Percentiles rank a stretch among this genome's conserved stretches.
These are phyloP conservation scores for Boletus smithii DNA, from an alignment of 1,284 basidiomycete species.

Conservation along the genomic window DNA sequence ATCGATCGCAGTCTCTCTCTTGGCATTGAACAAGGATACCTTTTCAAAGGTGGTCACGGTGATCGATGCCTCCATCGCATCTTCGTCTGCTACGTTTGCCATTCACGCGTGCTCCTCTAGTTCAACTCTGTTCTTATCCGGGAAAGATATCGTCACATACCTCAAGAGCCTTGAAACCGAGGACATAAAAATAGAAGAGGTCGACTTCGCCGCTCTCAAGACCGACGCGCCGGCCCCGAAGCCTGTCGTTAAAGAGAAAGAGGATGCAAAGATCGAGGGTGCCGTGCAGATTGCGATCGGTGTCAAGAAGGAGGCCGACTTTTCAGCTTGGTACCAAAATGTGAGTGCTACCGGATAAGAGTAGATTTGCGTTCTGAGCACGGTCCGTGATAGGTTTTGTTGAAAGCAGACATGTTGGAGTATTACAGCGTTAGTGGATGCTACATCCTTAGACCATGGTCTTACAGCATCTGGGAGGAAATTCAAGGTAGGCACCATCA, in stretches of 20 bases:
- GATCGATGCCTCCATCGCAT: constrained; percentile 73
- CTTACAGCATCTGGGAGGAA: constrained; percentile 94
- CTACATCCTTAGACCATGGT: constrained; percentile 98
- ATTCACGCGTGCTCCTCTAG: constrained; percentile 72
- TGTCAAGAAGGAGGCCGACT: constrained; percentile 93
- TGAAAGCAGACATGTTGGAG: constrained; percentile 99
- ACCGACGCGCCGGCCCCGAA: constrained; percentile 43
- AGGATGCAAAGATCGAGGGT: constrained; percentile 80
- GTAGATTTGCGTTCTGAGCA: constrained; percentile 4
- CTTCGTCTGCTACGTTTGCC: constrained; percentile 63
- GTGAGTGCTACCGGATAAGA: constrained; percentile 43
- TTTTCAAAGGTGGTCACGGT: constrained; percentile 78
- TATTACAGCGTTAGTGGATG: constrained; percentile 99
- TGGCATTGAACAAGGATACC: constrained; percentile 66
- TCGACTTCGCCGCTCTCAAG: constrained; percentile 72
- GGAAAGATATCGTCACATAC: constrained; percentile 71
- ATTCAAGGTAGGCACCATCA: constrained; percentile 77
- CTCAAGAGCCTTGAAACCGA: constrained; percentile 67
- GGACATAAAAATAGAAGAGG: constrained; percentile 59
- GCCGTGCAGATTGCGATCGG: constrained; percentile 90
- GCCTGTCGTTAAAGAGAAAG: constrained; percentile 56
- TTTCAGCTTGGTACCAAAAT: constrained; percentile 91
- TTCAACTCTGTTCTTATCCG: constrained; percentile 73
- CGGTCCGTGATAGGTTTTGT: constrained; percentile 64
- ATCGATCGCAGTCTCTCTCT: constrained; percentile 62